These are phyloP conservation scores for Cryptosporidium sp. DNA, from an alignment of 169 alveolate species.

Conservation along the genomic window DNA sequence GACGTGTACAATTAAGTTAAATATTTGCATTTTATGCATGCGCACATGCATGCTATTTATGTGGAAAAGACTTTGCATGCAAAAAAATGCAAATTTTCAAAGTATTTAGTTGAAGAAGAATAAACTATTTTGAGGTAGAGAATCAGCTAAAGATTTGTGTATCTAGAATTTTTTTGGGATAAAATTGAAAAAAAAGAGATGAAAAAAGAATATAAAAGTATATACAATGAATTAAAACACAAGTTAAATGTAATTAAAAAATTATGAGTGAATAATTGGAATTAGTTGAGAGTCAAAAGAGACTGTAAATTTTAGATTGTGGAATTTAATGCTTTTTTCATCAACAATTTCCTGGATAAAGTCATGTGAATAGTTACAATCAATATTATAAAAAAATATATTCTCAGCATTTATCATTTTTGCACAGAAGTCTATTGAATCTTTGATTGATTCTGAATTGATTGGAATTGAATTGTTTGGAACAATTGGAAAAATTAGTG, in stretches of 20 bases:
- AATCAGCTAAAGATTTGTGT: not conserved
- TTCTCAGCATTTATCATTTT: constrained; percentile 4
- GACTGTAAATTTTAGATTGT: not conserved
- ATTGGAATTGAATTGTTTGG: not conserved
- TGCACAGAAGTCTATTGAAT: constrained; percentile 31
- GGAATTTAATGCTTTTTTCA: not conserved
- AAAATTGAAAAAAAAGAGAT: not conserved
- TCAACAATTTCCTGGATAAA: constrained; percentile 11
- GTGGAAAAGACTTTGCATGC: not conserved
- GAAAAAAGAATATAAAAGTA: not conserved
- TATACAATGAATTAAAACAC: no score
- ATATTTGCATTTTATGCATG: not conserved
- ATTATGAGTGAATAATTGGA: constrained; percentile 13
- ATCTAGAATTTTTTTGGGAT: not conserved
- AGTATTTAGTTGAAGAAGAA: not conserved
- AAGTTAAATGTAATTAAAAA: not conserved
- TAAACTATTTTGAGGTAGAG: no score
- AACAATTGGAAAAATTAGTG: constrained; percentile 27
- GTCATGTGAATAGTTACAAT: constrained; percentile 31
- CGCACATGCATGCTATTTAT: not conserved
- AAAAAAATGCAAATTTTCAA: not conserved
- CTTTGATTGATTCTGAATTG: not conserved
- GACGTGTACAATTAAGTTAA: not conserved
- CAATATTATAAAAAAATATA: constrained; percentile 30
- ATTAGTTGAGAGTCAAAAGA: constrained; percentile 35